Evolutionary conservation across 257 asterid genomes (phyloP).

Genomic region (Oldenlandia corymbosa): DNA sequence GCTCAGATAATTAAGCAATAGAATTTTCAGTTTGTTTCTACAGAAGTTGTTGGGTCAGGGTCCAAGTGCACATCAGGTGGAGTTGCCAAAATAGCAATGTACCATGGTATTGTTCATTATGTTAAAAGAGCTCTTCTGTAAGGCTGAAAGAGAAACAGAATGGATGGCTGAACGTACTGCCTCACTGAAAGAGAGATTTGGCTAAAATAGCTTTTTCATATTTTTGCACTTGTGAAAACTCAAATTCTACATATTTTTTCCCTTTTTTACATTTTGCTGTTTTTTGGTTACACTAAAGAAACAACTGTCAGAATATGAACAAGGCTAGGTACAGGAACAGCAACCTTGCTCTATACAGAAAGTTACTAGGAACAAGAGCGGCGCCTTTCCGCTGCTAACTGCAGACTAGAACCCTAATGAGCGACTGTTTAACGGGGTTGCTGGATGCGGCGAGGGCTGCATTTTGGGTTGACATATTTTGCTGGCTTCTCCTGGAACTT

Average conservation of each 20-base stretch:
- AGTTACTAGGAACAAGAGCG: constrained; percentile 29
- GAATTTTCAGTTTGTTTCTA: too few relatives aligned
- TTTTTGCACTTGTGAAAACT: not conserved
- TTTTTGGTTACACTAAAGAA: constrained; percentile 25
- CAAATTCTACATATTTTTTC: constrained; percentile 18
- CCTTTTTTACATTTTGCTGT: constrained; percentile 17
- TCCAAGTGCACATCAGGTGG: too few relatives aligned
- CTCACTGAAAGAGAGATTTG: not conserved
- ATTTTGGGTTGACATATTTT: constrained; percentile 47
- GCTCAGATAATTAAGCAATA: too few relatives aligned
- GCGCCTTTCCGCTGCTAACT: constrained; percentile 19
- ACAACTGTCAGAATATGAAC: constrained; percentile 53
- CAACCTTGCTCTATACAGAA: constrained; percentile 68
- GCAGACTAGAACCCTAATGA: constrained; percentile 22
- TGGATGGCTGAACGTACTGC: too few relatives aligned
- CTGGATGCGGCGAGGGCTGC: constrained; percentile 82
- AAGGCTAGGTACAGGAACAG: constrained; percentile 51
- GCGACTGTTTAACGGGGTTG: constrained; percentile 64
- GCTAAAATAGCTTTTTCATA: not conserved
- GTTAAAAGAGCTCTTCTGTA: too few relatives aligned
- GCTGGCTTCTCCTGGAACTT: constrained; percentile 65
- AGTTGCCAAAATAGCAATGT: too few relatives aligned
- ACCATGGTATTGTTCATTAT: too few relatives aligned
- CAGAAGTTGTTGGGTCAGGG: too few relatives aligned
- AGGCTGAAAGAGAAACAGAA: too few relatives aligned